phyloP scores from a whole-genome alignment of 495 filamentous ascomycete species.

The Astrothelium subdiscretum region DNA sequence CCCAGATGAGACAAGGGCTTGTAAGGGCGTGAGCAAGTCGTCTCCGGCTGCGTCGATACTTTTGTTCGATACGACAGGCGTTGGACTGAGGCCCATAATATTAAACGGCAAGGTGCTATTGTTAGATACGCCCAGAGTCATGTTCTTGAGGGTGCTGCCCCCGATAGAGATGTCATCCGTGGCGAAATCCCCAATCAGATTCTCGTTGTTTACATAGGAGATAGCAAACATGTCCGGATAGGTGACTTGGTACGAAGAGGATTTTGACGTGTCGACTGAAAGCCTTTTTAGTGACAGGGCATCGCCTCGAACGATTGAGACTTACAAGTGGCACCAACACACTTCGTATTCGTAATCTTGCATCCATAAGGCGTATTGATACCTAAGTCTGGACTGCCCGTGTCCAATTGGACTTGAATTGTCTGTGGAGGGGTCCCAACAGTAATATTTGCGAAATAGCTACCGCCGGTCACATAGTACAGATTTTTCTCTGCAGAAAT shows the following conservation, averaged over 20 bases:
- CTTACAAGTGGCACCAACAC: not conserved
- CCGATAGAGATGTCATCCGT: not conserved
- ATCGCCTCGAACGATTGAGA: not conserved
- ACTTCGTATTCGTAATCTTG: not conserved
- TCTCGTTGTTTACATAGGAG: not conserved
- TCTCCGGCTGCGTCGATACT: not conserved
- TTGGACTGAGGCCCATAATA: not conserved
- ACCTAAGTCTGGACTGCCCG: slow-evolving; percentile 11
- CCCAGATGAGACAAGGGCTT: not conserved
- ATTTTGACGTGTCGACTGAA: not conserved
- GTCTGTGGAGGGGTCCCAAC: slow-evolving; percentile 16
- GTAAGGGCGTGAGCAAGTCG: not conserved
- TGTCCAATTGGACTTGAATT: slow-evolving; percentile 15
- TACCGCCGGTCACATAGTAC: not conserved
- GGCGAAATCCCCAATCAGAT: not conserved
- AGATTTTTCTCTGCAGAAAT: not conserved
- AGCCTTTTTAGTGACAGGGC: not conserved
- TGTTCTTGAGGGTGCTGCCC: not conserved
- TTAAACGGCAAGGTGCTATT: not conserved
- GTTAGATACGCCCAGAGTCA: not conserved
- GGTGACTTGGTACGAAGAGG: not conserved
- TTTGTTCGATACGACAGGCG: not conserved
- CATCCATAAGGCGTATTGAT: not conserved
- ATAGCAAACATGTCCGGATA: not conserved
- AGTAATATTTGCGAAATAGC: slow-evolving; percentile 2